phyloP scores from a whole-genome alignment of 768 basidiomycete species.

The Podaxis carcinomalis region DNA sequence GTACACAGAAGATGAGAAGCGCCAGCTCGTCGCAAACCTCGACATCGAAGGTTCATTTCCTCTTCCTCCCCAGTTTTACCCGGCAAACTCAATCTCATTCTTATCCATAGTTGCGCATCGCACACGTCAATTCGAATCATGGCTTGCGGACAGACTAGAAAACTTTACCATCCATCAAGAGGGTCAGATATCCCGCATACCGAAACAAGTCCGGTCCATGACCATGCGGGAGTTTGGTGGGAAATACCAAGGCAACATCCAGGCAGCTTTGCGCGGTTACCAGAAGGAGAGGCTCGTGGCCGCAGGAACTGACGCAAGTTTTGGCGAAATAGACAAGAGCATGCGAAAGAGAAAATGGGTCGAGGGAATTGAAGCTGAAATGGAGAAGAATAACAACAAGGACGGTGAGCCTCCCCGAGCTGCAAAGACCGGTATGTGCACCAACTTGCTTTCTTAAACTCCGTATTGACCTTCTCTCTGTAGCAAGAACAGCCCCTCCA shows the following conservation, averaged over 20 bases:
- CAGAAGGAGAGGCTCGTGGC: slow-evolving; percentile 59
- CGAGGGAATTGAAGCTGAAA: slow-evolving; percentile 53
- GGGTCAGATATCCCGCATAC: slow-evolving; percentile 67
- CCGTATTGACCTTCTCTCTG: neutral
- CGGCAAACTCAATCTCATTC: neutral
- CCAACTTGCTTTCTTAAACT: neutral
- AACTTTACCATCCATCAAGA: slow-evolving; percentile 76
- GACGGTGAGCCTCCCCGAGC: slow-evolving; percentile 39
- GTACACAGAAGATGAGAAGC: slow-evolving; percentile 65
- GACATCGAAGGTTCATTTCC: slow-evolving; percentile 66
- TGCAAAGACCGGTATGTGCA: slow-evolving; percentile 53
- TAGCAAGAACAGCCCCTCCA: slow-evolving; percentile 34
- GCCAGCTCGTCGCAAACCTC: slow-evolving; percentile 70
- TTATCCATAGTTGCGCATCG: slow-evolving; percentile 60
- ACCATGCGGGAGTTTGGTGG: slow-evolving; percentile 75
- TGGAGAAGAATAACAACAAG: slow-evolving; percentile 27
- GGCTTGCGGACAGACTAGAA: slow-evolving; percentile 69
- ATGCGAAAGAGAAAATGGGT: slow-evolving; percentile 79
- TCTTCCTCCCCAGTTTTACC: neutral
- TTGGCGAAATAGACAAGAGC: slow-evolving; percentile 58
- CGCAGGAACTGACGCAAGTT: slow-evolving; percentile 42
- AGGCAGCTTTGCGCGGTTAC: slow-evolving; percentile 63
- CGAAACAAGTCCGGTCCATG: slow-evolving; percentile 67
- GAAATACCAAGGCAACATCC: slow-evolving; percentile 74
- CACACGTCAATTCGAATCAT: slow-evolving; percentile 68